Percentiles rank a stretch among this genome's conserved stretches.
These are phyloP conservation scores for Hypomontagnella submonticulosa DNA, from an alignment of 495 filamentous ascomycete species.

Conservation along the genomic window DNA sequence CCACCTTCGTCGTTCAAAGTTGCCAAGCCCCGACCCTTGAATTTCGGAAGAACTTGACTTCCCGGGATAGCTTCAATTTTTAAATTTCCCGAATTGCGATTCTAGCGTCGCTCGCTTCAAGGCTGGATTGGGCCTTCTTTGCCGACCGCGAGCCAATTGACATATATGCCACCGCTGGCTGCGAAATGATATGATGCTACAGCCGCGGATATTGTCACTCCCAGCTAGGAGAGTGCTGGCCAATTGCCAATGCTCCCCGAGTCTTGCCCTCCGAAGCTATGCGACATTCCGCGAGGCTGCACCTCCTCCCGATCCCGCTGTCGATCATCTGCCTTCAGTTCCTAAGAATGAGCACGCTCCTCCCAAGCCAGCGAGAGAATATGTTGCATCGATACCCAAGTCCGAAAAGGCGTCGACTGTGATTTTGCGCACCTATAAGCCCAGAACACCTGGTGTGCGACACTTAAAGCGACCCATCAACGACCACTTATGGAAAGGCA, in stretches of 20 bases:
- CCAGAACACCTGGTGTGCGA: slow-evolving; percentile 91
- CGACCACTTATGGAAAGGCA: slow-evolving; percentile 95
- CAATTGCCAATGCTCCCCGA: slow-evolving; percentile 57
- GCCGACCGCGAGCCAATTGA: slow-evolving; percentile 22
- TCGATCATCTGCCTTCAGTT: slow-evolving; percentile 53
- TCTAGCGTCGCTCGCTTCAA: slow-evolving; percentile 9
- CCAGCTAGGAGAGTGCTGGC: slow-evolving; percentile 56
- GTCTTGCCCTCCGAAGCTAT: slow-evolving; percentile 61
- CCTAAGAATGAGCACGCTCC: slow-evolving; percentile 45
- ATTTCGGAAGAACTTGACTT: slow-evolving; percentile 44
- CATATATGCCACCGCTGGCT: slow-evolving; percentile 18
- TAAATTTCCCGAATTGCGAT: slow-evolving; percentile 24
- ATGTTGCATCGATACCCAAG: slow-evolving; percentile 22
- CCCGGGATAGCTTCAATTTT: slow-evolving; percentile 45
- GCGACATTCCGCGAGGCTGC: slow-evolving; percentile 61
- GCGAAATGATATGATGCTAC: slow-evolving; percentile 64
- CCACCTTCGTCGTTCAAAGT: no score
- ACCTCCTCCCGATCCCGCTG: slow-evolving; percentile 47
- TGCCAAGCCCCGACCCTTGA: slow-evolving; percentile 25
- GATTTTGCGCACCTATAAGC: slow-evolving; percentile 85
- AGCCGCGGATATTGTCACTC: slow-evolving; percentile 69
- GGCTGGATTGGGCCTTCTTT: slow-evolving; percentile 22
- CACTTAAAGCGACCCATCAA: slow-evolving; percentile 92
- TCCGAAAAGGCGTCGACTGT: slow-evolving; percentile 53
- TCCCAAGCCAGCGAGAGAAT: slow-evolving; percentile 27